phyloP scores from a whole-genome alignment of 2,329 filamentous ascomycete genomes.

The Coniochaeta prunicola region DNA sequence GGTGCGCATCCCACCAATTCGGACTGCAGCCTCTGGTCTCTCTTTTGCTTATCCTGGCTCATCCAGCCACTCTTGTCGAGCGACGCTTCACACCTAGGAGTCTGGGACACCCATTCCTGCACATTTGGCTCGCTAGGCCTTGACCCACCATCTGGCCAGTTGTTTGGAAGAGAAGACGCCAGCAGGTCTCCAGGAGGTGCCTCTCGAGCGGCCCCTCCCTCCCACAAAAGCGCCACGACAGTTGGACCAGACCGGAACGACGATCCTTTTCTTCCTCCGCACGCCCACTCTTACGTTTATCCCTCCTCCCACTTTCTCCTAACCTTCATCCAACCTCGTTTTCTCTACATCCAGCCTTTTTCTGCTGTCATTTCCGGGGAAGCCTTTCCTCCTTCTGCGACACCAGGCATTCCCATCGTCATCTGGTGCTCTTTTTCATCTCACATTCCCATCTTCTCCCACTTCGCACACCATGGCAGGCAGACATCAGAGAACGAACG shows the following conservation, averaged over 20 bases:
- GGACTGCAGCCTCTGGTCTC: neutral
- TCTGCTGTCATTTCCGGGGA: constrained; percentile 14
- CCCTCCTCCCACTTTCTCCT: constrained; percentile 7
- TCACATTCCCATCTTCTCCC: constrained; percentile 11
- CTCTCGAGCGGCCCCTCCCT: constrained; percentile 5
- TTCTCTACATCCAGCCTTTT: constrained; percentile 1
- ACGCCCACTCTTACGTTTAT: constrained; percentile 9
- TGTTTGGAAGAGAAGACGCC: neutral
- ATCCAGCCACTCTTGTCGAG: neutral
- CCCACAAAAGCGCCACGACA: neutral
- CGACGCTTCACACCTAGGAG: neutral
- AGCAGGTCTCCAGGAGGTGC: constrained; percentile 6
- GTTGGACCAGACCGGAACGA: neutral
- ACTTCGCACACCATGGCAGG: constrained; percentile 29
- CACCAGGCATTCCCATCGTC: constrained; percentile 4
- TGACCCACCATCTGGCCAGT: neutral
- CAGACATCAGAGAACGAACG: constrained; percentile 29
- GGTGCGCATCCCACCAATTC: neutral
- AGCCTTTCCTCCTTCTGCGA: constrained; percentile 5
- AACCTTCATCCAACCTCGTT: constrained; percentile 7
- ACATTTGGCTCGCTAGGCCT: neutral
- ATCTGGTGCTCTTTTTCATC: constrained; percentile 15
- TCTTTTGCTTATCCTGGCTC: neutral
- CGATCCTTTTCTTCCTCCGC: constrained; percentile 19
- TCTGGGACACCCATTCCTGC: neutral